Evolutionary conservation across 129 eudicot species (phyloP), one percentile per base, ranked within the genome.

Genomic region (Tagetes patula): DNA sequence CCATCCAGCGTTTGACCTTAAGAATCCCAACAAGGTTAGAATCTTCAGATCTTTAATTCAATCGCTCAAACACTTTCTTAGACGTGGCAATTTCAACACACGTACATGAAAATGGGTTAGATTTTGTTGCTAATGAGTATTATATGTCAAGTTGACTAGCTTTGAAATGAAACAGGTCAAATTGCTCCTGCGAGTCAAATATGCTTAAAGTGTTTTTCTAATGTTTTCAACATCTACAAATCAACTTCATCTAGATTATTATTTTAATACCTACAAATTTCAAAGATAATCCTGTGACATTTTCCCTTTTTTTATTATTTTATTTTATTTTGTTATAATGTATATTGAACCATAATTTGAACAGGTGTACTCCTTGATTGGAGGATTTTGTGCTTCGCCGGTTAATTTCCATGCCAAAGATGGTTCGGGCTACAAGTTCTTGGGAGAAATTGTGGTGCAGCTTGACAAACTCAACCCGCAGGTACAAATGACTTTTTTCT

Each of bases 381-480:
- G 98, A 71, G 98, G 97, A 67, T 90, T 94, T 67, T 80, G 98
- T 84, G 94, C 91, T 30, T 94, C 98, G 0, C 93, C 88, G 27
- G 96, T 93, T 55, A 93, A 93, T 70, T 93, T 93, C 83, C 96
- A 93, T 68, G 87, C 91, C 3, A 90, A 87, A 76, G 98, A 93
- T 50, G 98, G 98, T 31, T 93, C 96, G 6, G 98, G 98, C 58
- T 93, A 93, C 82, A 80, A 83, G 74, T 94, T 94, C 65, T 83
- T 94, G 85, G 98, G 98, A 52, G 93, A 90, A 52, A 6, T 90
- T 53, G 98, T 90, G 67, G 86, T 94, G 66, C 84, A 90, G 80
- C 93, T 94, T 5, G 98, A 94, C 91, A 90, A 94, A 80, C 62
- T 94, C 62, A 94, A 94, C 73, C 98, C 98, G 69, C 98, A 94